Evolutionary conservation across 148 eudicot genomes (phyloP), one percentile per base, ranked within the genome.

Genomic region (Diospyros kaki): DNA sequence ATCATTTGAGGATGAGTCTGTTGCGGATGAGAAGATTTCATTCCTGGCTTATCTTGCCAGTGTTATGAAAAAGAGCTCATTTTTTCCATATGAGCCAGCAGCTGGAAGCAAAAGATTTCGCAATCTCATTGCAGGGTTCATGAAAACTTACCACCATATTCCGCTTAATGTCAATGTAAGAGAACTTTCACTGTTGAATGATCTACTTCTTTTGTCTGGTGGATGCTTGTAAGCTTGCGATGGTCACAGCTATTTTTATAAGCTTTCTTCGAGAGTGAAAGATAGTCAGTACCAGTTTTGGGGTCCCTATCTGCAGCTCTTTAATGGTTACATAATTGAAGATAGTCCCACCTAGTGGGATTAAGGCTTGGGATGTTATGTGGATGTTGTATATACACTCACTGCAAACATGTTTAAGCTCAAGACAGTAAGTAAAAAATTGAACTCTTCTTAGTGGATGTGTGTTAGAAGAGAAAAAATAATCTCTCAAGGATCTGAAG

Each of bases 21-120:
- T 90, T 50, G 97, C 97, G 44, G 98, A 95, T 86, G 98, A 95
- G 86, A 95, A 95, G 79, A 92, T 95, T 75, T 93, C 96, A 53
- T 95, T 92, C 82, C 89, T 95, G 68, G 96, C 98, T 73, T 89
- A 92, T 87, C 98, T 95, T 79, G 94, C 94, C 11, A 92, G 86
- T 82, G 84, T 84, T 60, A 74, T 90, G 59, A 88, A 90, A 80
- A 84, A 78, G 53, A 85, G 77, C 56, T 88, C 97, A 63, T 82
- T 83, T 83, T 87, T 87, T 78, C 88, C 93, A 5, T 90, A 90
- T 76, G 98, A 92, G 81, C 83, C 90, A 69, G 97, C 98, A 63
- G 91, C 93, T 73, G 98, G 98, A 62, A 92, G 89, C 82, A 85
- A 75, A 85, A 84, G 87, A 43, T 92, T 95, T 48, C 97, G 98